phyloP scores from a whole-genome alignment of 768 basidiomycete species.

The Lyophyllum atratum region DNA sequence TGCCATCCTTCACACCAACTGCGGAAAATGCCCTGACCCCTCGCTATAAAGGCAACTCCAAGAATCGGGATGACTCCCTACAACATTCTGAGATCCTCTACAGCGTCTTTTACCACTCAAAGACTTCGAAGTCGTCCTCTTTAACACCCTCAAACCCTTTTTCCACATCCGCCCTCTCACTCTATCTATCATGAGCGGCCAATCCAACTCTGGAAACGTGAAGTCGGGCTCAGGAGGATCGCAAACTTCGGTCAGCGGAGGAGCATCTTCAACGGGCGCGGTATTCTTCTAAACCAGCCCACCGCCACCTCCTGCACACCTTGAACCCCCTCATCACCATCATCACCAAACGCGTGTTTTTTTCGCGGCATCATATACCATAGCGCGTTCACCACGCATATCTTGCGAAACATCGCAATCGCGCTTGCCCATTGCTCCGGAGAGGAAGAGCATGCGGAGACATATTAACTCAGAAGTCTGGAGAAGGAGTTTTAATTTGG shows the following conservation, averaged over 20 bases:
- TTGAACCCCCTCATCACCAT: not conserved
- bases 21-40: conserved; percentile 25
- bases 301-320: conserved; percentile 15
- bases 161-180: conserved; percentile 9
- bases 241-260: conserved; percentile 46
- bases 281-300: conserved; percentile 57
- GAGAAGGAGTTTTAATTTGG: conserved; percentile 18
- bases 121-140: conserved; percentile 10
- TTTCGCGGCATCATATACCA: not conserved
- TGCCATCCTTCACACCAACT: conserved; percentile 32
- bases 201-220: conserved; percentile 39
- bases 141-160: not conserved
- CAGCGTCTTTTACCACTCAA: conserved; percentile 6
- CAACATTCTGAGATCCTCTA: conserved; percentile 23
- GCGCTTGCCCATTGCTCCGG: not conserved
- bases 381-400: conserved; percentile 6
- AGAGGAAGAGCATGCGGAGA: not conserved
- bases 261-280: conserved; percentile 52
- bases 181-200: conserved; percentile 37
- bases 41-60: conserved; percentile 28
- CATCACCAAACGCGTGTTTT: conserved; percentile 3
- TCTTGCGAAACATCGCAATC: not conserved
- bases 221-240: conserved; percentile 35
- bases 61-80: conserved; percentile 32
- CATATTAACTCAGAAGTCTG: not conserved